Evolutionary conservation across 2,329 filamentous ascomycete species (phyloP), one percentile per base, ranked within the genome.

Genomic region (Fusarium verrucosum): DNA sequence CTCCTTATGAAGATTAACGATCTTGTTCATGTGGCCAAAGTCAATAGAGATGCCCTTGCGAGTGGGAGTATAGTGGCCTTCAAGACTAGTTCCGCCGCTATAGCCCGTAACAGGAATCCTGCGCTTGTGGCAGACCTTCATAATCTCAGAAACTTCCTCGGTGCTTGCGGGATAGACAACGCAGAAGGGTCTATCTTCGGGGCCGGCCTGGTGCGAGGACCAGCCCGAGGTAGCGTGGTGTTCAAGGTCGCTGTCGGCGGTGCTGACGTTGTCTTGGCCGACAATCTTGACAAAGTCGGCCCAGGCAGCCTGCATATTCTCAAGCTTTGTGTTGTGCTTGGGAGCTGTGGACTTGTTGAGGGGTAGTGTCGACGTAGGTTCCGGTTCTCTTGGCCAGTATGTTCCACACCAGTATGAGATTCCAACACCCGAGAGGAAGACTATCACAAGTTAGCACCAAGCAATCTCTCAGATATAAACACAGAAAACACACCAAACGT

Each of bases 1-100:
- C 3, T 89, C 87, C 77, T 90, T 89, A 79, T 97, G 90, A 68
- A 97, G 79, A 32, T 83, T 80, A 30, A 97, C 64, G 49, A 97
- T 88, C 74, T 89, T 87, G 78, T 94, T 87, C 94, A 97, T 97
- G 60, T 89, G 85, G 46, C 85, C 84, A 75, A 97, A 96, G 77
- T 97, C 92, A 70, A 97, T 85, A 70, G 91, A 94, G 28, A 97
- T 87, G 19, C 94, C 94, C 55, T 92, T 90, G 66, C 88, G 82
- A 16, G 92, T 97, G 3, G 92, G 87, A 2, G 92, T 88, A 76
- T 91, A 96, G 76, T 97, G 92, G 2, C 94, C 94, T 78, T 97
- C 94, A 28, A 97, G 81, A 71, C 90, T 94, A 9, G 94, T 97
- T 30, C 94, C 94, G 38, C 94, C 94, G 55, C 89, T 92, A 79